Evolutionary conservation across 192 early-diverging fungal genomes (phyloP), one percentile per base, ranked within the genome.

Genomic region (Coemansia sp.): DNA sequence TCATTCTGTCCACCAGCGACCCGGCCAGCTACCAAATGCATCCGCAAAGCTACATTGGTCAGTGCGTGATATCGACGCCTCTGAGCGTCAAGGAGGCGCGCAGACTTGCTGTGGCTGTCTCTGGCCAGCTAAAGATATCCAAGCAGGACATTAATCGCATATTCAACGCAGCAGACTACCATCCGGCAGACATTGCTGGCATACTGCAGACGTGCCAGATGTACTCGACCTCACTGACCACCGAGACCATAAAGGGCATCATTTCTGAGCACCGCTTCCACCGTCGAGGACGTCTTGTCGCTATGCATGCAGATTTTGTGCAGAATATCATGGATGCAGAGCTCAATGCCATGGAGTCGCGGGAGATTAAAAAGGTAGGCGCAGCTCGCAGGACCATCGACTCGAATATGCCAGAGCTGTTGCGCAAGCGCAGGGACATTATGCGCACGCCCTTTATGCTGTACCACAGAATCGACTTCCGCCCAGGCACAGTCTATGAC

Each of bases 291-390:
- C 74, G 74, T 0, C 48, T 71, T 14, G 33, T 68, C 5, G 55
- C 70, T 12, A 76, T 76, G 74, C 68, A 76, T 56, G 6, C 48
- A 45, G 32, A 56, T 7, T 76, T 67, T 28, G 5, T 67, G n/a
- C n/a, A 56, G 14, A n/a, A 63, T 0, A 16, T 32, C 28, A 17
- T 71, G 0, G 31, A n/a, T 7, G n/a, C 33, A 1, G 32, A 28
- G 34, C 51, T 51, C 0, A 16, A 7, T 7, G 10, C 4, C 3
- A 18, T 61, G 29, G 56, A 56, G 20, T 20, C 17, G 48, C 22
- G 17, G 30, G 8, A 52, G 50, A 52, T 54, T 30, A 31, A 40
- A 32, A 14, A 20, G 4, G 50, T 25, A 0, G 62, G 62, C 7
- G 20, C 33, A 3, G 50, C 31, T 4, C 48, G 49, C 48, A 51